Evolutionary conservation across 2,329 filamentous ascomycete species (phyloP).

Genomic region (Fusarium nelsonii): DNA sequence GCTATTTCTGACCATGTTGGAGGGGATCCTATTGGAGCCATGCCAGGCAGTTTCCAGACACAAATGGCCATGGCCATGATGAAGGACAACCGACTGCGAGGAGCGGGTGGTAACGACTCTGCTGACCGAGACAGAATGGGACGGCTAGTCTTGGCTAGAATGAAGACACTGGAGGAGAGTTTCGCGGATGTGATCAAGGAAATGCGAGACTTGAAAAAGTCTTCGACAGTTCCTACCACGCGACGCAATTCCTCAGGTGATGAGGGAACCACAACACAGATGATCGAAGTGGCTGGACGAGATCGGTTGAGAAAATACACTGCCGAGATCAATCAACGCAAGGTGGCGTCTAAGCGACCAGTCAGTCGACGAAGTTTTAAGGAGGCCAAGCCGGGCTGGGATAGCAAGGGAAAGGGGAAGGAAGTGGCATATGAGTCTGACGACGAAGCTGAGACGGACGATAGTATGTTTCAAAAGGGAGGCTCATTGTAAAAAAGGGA

Average conservation of each 20-base stretch:
- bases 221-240: slow-evolving; percentile 61
- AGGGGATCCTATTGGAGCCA: slow-evolving; percentile 70
- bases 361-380: slow-evolving; percentile 58
- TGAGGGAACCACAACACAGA: slow-evolving; percentile 47
- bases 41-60: slow-evolving; percentile 83
- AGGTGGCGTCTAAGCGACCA: slow-evolving; percentile 51
- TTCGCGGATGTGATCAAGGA: slow-evolving; percentile 89
- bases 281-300: slow-evolving; percentile 53
- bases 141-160: slow-evolving; percentile 84
- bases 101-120: slow-evolving; percentile 53
- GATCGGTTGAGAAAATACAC: slow-evolving; percentile 48
- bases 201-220: slow-evolving; percentile 73
- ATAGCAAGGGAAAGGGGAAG: slow-evolving; percentile 63
- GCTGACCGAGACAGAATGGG: slow-evolving; percentile 76
- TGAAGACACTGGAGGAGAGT: slow-evolving; percentile 93
- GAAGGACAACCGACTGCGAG: slow-evolving; percentile 65
- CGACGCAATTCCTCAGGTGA: slow-evolving; percentile 66
- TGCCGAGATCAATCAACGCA: slow-evolving; percentile 44
- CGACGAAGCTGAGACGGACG: slow-evolving; percentile 52
- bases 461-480: slow-evolving; percentile 51
- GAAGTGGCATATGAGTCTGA: slow-evolving; percentile 56
- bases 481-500: slow-evolving; percentile 57
- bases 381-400: slow-evolving; percentile 54
- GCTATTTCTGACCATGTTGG: slow-evolving; percentile 77
- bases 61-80: slow-evolving; percentile 81